A percentile compares a stretch with the other conserved stretches of the same genome.
phyloP scores from a whole-genome alignment of 1,284 basidiomycete genomes.

The Megacollybia platyphylla region DNA sequence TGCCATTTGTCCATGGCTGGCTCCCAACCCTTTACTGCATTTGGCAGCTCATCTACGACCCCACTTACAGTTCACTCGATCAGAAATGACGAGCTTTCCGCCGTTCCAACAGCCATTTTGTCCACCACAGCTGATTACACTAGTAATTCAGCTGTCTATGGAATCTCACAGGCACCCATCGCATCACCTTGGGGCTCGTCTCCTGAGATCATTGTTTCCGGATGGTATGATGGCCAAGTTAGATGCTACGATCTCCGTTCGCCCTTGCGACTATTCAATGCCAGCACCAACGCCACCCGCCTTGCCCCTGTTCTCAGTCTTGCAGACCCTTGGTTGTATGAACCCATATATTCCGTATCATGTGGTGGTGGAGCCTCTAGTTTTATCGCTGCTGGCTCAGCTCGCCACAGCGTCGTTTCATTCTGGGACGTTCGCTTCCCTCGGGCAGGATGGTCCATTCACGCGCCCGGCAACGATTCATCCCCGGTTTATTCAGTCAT shows the following conservation, averaged over 20 bases:
- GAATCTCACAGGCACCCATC: constrained; percentile 43
- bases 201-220: constrained; percentile 60
- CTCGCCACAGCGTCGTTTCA: constrained; percentile 59
- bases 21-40: constrained; percentile 46
- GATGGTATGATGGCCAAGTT: constrained; percentile 68
- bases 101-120: constrained; percentile 33
- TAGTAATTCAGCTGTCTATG: constrained; percentile 53
- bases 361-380: constrained; percentile 53
- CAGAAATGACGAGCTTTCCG: constrained; percentile 27
- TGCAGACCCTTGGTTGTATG: constrained; percentile 51
- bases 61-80: constrained; percentile 50
- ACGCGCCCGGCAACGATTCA: constrained; percentile 61
- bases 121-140: constrained; percentile 12
- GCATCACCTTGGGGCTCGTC: constrained; percentile 54
- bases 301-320: constrained; percentile 46
- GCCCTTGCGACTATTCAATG: constrained; percentile 13
- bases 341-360: constrained; percentile 62
- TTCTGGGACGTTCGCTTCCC: constrained; percentile 66
- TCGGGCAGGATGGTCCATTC: constrained; percentile 53
- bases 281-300: constrained; percentile 11
- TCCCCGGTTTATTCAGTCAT: constrained; percentile 63
- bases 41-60: constrained; percentile 47
- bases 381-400: constrained; percentile 59
- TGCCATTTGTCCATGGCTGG: constrained; percentile 37
- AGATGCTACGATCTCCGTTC: constrained; percentile 60